phyloP scores from a whole-genome alignment of 768 basidiomycete genomes.

The Boletus bicolor region DNA sequence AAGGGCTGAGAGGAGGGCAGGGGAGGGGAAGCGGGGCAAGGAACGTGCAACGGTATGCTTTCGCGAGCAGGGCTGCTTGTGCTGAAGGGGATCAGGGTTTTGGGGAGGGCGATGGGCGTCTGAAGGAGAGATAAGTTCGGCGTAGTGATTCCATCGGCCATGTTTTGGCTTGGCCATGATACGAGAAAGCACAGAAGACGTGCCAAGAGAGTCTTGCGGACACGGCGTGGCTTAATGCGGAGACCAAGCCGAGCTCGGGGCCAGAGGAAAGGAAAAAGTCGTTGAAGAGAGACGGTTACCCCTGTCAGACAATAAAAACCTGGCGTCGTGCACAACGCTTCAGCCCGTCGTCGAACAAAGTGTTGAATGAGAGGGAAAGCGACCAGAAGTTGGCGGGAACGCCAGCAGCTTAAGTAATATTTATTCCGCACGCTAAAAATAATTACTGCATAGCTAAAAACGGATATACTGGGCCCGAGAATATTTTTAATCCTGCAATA shows the following conservation, averaged over 20 bases:
- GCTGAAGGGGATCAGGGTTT: constrained; percentile 13
- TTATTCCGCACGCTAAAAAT: constrained; percentile 18
- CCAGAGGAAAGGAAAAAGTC: background rate
- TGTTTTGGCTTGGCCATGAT: constrained; percentile 55
- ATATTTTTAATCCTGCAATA: constrained; percentile 17
- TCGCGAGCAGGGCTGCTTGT: background rate
- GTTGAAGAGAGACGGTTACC: background rate
- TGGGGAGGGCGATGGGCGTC: background rate
- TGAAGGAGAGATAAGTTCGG: constrained; percentile 12
- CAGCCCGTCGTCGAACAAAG: constrained; percentile 8
- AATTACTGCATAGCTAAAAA: constrained; percentile 1
- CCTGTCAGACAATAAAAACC: background rate
- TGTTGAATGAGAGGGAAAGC: background rate
- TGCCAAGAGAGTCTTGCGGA: constrained; percentile 36
- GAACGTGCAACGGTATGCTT: background rate
- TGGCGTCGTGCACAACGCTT: constrained; percentile 1
- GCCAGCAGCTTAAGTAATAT: constrained; percentile 25
- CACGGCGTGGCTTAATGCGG: constrained; percentile 32
- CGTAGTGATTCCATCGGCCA: constrained; percentile 29
- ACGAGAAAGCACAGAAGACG: constrained; percentile 35
- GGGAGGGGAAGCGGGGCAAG: constrained; percentile 40
- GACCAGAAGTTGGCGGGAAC: constrained; percentile 10
- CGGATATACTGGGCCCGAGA: background rate
- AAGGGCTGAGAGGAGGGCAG: constrained; percentile 51
- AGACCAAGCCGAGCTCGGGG: constrained; percentile 7